phyloP scores from a whole-genome alignment of 192 early-diverging fungal genomes.

The Cetraspora pellucida region DNA sequence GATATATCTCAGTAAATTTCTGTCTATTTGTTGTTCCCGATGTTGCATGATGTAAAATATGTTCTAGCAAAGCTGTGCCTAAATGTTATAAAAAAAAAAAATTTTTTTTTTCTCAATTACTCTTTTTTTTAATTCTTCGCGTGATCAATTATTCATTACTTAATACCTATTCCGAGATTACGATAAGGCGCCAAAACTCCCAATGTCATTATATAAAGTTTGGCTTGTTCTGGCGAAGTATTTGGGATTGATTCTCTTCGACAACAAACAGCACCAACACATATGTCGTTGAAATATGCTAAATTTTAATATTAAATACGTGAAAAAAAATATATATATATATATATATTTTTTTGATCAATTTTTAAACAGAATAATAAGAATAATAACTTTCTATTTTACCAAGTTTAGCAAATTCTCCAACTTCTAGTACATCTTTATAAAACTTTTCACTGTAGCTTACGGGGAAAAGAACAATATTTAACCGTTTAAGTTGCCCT shows the following conservation, averaged over 20 bases:
- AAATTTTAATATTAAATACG: too few relatives aligned
- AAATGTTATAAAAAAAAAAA: conserved; percentile 11
- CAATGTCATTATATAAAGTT: conserved; percentile 91
- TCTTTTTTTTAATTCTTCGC: neutral
- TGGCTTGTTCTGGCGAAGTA: conserved; percentile 36
- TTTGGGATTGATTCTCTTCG: conserved; percentile 63
- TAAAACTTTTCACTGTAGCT: conserved; percentile 81
- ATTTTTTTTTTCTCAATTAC: conserved; percentile 13
- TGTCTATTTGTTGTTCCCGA: conserved; percentile 44
- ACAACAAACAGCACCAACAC: conserved; percentile 87
- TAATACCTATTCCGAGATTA: conserved; percentile 70
- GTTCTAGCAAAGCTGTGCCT: conserved; percentile 62
- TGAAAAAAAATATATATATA: neutral
- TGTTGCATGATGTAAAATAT: conserved; percentile 59
- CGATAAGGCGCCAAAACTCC: conserved; percentile 87
- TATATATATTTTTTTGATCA: too few relatives aligned
- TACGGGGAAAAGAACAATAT: conserved; percentile 86
- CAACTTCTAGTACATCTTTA: conserved; percentile 65
- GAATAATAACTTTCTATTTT: too few relatives aligned
- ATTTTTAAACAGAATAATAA: too few relatives aligned
- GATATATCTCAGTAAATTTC: conserved; percentile 58
- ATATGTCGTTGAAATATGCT: conserved; percentile 68
- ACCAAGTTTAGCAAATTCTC: conserved; percentile 73
- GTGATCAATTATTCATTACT: neutral
- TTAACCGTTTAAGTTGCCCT: conserved; percentile 70